Evolutionary conservation across 176 grass and related monocot species (phyloP), one percentile per base, ranked within the genome.

Genomic region (Aegilops bicornis): DNA sequence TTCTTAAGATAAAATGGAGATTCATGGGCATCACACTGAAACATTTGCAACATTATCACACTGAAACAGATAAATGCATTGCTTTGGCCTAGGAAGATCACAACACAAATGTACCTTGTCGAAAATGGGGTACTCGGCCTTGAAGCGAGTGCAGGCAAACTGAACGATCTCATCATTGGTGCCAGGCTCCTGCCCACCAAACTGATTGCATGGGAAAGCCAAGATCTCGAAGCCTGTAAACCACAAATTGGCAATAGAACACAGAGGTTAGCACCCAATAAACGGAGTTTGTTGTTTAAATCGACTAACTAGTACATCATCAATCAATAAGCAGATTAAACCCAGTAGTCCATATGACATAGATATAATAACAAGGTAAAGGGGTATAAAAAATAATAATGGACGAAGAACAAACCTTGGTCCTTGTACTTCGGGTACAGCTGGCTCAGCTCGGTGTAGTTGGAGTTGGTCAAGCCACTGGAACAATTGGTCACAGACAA

Each of bases 121-220:
- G 39, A 98, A 98, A 77, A 98, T 98, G 50, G 96, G 96, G 50
- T 94, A 98, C 86, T 96, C 93, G 5, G 96, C 93, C 86, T 98
- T 98, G 84, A 95, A 98, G 70, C 93, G 90, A 58, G 96, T 95
- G 86, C 96, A 96, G 10, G 90, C 93, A 90, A 93, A 95, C 86
- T 98, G 68, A 17, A 95, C 79, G 40, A 98, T 98, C 87, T 98
- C 91, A 59, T 89, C 90, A 27, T 96, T 98, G 75, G 58, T 92
- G 78, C 93, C 96, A 36, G 93, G 93, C 84, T 95, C 93, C 86
- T 96, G 93, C 25, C 78, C 88, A 8, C 86, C 88, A 79, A 98
- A 95, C 82, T 95, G 93, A 67, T 95, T 98, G 93, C 91, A 95
- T 24, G 96, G 96, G 76, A 95, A 95, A 22, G 91, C 93, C 73